These are phyloP conservation scores for Ambrosiella cleistominuta DNA, from an alignment of 2,329 filamentous ascomycete species.

Conservation along the genomic window DNA sequence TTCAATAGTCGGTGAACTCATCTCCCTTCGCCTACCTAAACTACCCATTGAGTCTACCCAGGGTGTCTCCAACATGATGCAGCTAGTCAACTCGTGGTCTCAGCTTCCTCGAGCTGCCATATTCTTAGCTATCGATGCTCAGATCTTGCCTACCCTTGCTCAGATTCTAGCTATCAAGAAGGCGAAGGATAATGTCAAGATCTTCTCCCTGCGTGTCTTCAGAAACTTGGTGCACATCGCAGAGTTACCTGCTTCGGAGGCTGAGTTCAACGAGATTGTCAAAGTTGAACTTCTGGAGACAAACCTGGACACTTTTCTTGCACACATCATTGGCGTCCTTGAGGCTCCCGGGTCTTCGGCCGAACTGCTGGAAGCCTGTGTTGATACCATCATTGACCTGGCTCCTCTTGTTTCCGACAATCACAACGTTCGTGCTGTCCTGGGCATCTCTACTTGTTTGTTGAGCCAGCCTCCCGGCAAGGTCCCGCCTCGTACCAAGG, in stretches of 20 bases:
- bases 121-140: conserved; percentile 45
- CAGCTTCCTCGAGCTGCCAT: conserved; percentile 45
- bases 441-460: conserved; percentile 64
- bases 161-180: conserved; percentile 55
- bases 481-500: conserved; percentile 70
- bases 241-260: conserved; percentile 34
- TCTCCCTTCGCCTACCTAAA: conserved; percentile 60
- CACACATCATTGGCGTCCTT: conserved; percentile 51
- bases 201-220: conserved; percentile 63
- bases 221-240: conserved; percentile 48
- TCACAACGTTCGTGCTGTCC: conserved; percentile 55
- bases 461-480: conserved; percentile 69
- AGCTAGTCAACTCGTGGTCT: conserved; percentile 69
- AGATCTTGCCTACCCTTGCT: conserved; percentile 53
- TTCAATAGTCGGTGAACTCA: conserved; percentile 53
- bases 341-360: conserved; percentile 44
- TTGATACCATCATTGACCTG: conserved; percentile 62
- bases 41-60: conserved; percentile 77
- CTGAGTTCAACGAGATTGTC: conserved; percentile 39
- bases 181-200: conserved; percentile 71
- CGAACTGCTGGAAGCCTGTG: conserved; percentile 59
- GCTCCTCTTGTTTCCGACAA: conserved; percentile 51
- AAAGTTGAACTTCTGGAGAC: conserved; percentile 37
- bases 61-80: conserved; percentile 66
- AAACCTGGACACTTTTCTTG: conserved; percentile 42